Evolutionary conservation across 2,329 filamentous ascomycete species (phyloP).

Genomic region (Fusarium veterinarium): DNA sequence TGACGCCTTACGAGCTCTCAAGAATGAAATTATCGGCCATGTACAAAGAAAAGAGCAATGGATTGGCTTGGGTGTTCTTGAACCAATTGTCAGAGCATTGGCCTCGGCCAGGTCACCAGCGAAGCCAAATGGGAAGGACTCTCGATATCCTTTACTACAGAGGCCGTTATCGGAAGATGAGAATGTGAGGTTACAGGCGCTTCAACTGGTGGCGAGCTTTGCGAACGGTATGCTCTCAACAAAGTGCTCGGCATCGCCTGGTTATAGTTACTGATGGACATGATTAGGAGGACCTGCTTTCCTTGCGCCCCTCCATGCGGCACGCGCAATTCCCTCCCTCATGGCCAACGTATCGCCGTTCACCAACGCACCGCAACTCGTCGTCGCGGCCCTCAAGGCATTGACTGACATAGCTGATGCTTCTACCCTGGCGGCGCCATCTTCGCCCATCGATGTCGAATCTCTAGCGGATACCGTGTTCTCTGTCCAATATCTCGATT

Average conservation of each 20-base stretch:
- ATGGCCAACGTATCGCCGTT: slow-evolving; percentile 75
- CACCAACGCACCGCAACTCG: slow-evolving; percentile 72
- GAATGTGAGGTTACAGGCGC: slow-evolving; percentile 77
- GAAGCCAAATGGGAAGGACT: slow-evolving; percentile 55
- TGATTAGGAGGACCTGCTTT: slow-evolving; percentile 80
- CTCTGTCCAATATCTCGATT: slow-evolving; percentile 67
- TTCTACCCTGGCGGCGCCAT: slow-evolving; percentile 64
- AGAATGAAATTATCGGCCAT: slow-evolving; percentile 92
- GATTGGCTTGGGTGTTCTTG: slow-evolving; percentile 76
- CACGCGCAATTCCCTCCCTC: slow-evolving; percentile 75
- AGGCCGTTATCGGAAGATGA: slow-evolving; percentile 69
- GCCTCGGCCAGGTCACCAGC: slow-evolving; percentile 48
- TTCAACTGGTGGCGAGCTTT: slow-evolving; percentile 86
- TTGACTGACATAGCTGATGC: slow-evolving; percentile 78
- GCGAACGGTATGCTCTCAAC: slow-evolving; percentile 74
- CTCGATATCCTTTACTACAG: slow-evolving; percentile 49
- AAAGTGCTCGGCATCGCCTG: background rate
- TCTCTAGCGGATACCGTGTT: slow-evolving; percentile 75
- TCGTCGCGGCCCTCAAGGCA: slow-evolving; percentile 78
- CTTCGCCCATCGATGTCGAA: slow-evolving; percentile 59
- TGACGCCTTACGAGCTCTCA: slow-evolving; percentile 76
- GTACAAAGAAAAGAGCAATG: slow-evolving; percentile 85
- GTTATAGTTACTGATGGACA: slow-evolving; percentile 28
- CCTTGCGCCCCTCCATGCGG: slow-evolving; percentile 77
- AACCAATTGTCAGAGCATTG: slow-evolving; percentile 64